Conservation (phyloP, 228 moss, liverwort and hornwort species). For the Sphagnum fallax region DNA sequence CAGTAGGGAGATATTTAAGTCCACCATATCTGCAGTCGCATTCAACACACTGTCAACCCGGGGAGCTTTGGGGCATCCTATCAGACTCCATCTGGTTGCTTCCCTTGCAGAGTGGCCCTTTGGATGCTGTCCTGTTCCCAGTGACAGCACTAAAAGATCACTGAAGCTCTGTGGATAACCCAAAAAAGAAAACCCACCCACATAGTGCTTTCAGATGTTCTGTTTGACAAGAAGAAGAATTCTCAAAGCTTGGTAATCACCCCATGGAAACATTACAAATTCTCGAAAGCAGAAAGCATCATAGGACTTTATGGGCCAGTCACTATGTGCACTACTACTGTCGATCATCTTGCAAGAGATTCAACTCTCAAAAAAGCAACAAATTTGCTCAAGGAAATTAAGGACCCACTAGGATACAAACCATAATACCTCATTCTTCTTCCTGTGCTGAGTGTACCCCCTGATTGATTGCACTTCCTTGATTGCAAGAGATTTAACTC, state of each 20-base stretch:
- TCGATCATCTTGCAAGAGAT: too few relatives aligned
- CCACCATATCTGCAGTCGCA: constrained; percentile 55
- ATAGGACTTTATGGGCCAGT: too few relatives aligned
- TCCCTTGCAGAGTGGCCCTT: constrained; percentile 38
- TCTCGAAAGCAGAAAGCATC: too few relatives aligned
- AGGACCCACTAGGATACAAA: too few relatives aligned
- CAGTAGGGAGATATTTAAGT: constrained; percentile 50
- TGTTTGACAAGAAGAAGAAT: too few relatives aligned
- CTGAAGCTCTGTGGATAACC: constrained; percentile 28
- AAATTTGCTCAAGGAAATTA: too few relatives aligned
- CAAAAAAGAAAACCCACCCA: too few relatives aligned
- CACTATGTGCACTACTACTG: too few relatives aligned
- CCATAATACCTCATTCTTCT: constrained; percentile 4
- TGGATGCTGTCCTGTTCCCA: constrained; percentile 57
- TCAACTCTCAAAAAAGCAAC: too few relatives aligned
- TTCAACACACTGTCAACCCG: constrained; percentile 61
- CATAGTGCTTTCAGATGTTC: too few relatives aligned
- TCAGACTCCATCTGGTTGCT: constrained; percentile 39
- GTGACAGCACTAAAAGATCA: constrained; percentile 53
- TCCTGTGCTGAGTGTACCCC: constrained; percentile 8
- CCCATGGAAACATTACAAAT: too few relatives aligned
- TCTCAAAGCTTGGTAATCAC: constrained; percentile 8
- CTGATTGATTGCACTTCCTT: constrained; percentile 11
- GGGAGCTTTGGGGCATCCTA: constrained; percentile 45
- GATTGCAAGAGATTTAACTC: constrained; percentile 8